Evolutionary conservation across 495 filamentous ascomycete genomes (phyloP).

Genomic region (Penicillium goetzii): DNA sequence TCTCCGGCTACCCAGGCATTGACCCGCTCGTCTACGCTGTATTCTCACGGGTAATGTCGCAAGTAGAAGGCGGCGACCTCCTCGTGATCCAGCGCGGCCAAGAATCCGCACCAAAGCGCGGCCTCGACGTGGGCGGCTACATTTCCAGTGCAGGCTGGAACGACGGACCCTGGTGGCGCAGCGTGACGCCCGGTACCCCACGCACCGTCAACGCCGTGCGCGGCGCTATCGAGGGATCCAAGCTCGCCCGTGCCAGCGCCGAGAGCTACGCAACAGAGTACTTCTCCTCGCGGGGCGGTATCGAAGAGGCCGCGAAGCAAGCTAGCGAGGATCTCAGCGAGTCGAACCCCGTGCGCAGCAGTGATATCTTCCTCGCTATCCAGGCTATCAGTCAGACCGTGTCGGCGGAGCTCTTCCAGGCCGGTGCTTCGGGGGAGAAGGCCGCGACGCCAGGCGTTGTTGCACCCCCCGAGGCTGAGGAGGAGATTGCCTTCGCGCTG

Average conservation of each 20-base stretch:
- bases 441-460: constrained; percentile 56
- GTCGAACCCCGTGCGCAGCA: constrained; percentile 85
- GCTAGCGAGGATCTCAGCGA: constrained; percentile 75
- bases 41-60: constrained; percentile 96
- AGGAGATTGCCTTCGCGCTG: constrained; percentile 79
- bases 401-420: constrained; percentile 70
- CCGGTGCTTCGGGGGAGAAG: constrained; percentile 56
- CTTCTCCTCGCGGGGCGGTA: constrained; percentile 72
- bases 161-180: constrained; percentile 96
- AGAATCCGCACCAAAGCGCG: constrained; percentile 73
- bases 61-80: constrained; percentile 98
- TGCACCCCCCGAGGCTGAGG: constrained; percentile 54
- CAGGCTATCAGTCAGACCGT: constrained; percentile 75
- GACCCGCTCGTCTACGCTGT: constrained; percentile 91
- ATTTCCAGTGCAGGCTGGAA: constrained; percentile 72
- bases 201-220: constrained; percentile 80
- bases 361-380: constrained; percentile 92
- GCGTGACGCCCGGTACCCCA: constrained; percentile 58
- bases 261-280: constrained; percentile 87
- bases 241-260: constrained; percentile 83
- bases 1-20: constrained; percentile 90
- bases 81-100: constrained; percentile 92
- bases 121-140: constrained; percentile 52
- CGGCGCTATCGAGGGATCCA: constrained; percentile 83
- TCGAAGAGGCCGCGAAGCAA: constrained; percentile 77